A percentile compares a stretch with the other conserved stretches of the same genome.
Evolutionary conservation across 2,329 filamentous ascomycete species (phyloP).

Genomic region (Apiospora marii): DNA sequence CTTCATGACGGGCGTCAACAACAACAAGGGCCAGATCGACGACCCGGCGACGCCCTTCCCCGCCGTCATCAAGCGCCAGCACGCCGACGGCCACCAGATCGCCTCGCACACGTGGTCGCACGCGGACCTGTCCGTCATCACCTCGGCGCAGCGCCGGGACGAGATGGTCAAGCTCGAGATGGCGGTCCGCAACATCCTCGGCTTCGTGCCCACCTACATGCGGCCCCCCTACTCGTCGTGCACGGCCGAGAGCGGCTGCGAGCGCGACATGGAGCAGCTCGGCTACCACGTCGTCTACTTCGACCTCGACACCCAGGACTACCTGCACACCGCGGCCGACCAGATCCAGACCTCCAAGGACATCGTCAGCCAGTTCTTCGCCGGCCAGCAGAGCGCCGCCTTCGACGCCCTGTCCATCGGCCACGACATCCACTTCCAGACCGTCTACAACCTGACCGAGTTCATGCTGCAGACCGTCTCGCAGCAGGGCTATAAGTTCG

Average conservation of each 20-base stretch:
- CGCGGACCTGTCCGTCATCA: slow-evolving; percentile 48
- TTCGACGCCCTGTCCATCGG: slow-evolving; percentile 58
- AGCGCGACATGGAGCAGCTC: slow-evolving; percentile 45
- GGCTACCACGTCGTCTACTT: slow-evolving; percentile 65
- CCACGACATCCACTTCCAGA: slow-evolving; percentile 60
- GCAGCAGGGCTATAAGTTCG: slow-evolving; percentile 45
- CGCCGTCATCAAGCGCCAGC: slow-evolving; percentile 52
- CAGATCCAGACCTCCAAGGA: slow-evolving; percentile 55
- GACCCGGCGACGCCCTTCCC: slow-evolving; percentile 40
- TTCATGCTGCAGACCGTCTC: slow-evolving; percentile 44
- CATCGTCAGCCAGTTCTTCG: slow-evolving; percentile 56
- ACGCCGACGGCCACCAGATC: slow-evolving; percentile 54
- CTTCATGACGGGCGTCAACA: slow-evolving; percentile 50
- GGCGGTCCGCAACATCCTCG: slow-evolving; percentile 52
- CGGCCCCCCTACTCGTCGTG: slow-evolving; percentile 48
- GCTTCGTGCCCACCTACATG: slow-evolving; percentile 53
- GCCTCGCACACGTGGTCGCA: slow-evolving; percentile 58
- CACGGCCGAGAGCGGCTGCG: slow-evolving; percentile 42
- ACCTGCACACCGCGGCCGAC: slow-evolving; percentile 56
- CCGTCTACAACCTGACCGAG: slow-evolving; percentile 49
- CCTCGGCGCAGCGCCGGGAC: slow-evolving; percentile 42
- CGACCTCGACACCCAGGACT: slow-evolving; percentile 69
- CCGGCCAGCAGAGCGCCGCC: slow-evolving; percentile 37
- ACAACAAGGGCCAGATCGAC: slow-evolving; percentile 50
- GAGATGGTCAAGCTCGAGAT: slow-evolving; percentile 57